Percentiles rank a stretch among this genome's conserved stretches.
These are phyloP conservation scores for Acacia melanoxylon DNA, from an alignment of 306 rosid genomes.

Conservation along the genomic window DNA sequence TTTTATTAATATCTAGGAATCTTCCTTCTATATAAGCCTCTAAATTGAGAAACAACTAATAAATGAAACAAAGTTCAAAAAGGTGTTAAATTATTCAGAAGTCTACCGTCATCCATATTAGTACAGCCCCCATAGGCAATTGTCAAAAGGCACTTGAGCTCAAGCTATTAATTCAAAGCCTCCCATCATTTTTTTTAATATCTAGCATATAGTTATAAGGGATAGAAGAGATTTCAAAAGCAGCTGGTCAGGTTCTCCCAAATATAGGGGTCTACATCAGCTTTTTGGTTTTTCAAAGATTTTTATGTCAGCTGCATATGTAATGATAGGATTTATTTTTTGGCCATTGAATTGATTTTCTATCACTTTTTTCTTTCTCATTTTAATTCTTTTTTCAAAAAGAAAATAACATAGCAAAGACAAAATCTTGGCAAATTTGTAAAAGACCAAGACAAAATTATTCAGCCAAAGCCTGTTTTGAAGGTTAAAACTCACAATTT, in stretches of 20 bases:
- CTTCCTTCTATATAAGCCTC: not conserved
- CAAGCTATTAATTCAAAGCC: not conserved
- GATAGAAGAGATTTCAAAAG: not conserved
- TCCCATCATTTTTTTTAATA: not conserved
- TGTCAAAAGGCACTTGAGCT: not conserved
- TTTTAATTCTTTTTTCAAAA: not conserved
- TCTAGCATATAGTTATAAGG: not conserved
- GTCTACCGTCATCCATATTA: not conserved
- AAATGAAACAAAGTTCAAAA: not conserved
- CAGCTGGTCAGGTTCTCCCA: not conserved
- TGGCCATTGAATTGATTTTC: not conserved
- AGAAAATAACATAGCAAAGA: not conserved
- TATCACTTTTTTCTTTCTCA: not conserved
- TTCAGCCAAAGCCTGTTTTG: constrained; percentile 15
- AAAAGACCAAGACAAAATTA: not conserved
- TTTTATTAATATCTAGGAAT: too few relatives aligned
- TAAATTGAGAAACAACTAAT: not conserved
- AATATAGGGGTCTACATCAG: not conserved
- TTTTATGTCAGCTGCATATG: not conserved
- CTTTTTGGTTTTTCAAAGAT: not conserved
- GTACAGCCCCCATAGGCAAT: too few relatives aligned
- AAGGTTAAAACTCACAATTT: constrained; percentile 48
- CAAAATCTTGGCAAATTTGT: constrained; percentile 5
- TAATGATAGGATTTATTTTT: not conserved
- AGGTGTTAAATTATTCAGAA: too few relatives aligned